These are phyloP conservation scores for Hypoxylon crocopeplum DNA, from an alignment of 495 filamentous ascomycete species.

Conservation along the genomic window DNA sequence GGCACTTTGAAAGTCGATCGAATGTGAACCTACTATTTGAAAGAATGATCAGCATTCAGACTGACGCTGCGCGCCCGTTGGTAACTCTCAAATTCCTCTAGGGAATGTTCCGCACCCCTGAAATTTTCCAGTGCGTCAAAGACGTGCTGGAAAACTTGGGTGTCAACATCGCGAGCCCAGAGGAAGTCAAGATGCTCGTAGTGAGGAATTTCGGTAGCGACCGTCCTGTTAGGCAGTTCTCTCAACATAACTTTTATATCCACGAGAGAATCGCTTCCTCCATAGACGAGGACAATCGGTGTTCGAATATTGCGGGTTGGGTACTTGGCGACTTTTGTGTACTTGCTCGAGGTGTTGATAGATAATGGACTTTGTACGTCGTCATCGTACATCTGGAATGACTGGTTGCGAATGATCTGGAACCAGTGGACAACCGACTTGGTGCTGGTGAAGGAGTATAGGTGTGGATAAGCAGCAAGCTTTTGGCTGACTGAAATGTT, in stretches of 20 bases:
- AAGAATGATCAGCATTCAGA: conserved; percentile 36
- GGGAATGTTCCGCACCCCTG: conserved; percentile 55
- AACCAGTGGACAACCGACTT: conserved; percentile 99
- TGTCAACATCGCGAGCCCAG: conserved; percentile 87
- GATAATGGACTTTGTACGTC: conserved; percentile 69
- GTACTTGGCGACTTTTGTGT: conserved; percentile 89
- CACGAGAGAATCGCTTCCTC: conserved; percentile 92
- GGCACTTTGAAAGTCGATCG: background rate
- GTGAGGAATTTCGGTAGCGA: conserved; percentile 82
- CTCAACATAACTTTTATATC: conserved; percentile 91
- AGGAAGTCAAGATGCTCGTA: conserved; percentile 98
- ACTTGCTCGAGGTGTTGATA: conserved; percentile 54
- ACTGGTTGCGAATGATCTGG: conserved; percentile 94
- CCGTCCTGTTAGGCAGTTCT: conserved; percentile 82
- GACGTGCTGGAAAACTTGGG: conserved; percentile 87
- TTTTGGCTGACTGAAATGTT: conserved; percentile 92
- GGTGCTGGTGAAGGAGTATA: conserved; percentile 95
- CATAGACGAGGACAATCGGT: conserved; percentile 91
- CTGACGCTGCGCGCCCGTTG: conserved; percentile 45
- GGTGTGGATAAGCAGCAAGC: conserved; percentile 93
- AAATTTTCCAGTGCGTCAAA: conserved; percentile 83
- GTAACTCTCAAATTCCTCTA: conserved; percentile 60
- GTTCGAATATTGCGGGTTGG: conserved; percentile 97
- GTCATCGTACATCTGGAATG: conserved; percentile 98
- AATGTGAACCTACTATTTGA: conserved; percentile 36